These are phyloP conservation scores for Asterella californica DNA, from an alignment of 225 moss, liverwort and hornwort genomes.

Conservation along the genomic window DNA sequence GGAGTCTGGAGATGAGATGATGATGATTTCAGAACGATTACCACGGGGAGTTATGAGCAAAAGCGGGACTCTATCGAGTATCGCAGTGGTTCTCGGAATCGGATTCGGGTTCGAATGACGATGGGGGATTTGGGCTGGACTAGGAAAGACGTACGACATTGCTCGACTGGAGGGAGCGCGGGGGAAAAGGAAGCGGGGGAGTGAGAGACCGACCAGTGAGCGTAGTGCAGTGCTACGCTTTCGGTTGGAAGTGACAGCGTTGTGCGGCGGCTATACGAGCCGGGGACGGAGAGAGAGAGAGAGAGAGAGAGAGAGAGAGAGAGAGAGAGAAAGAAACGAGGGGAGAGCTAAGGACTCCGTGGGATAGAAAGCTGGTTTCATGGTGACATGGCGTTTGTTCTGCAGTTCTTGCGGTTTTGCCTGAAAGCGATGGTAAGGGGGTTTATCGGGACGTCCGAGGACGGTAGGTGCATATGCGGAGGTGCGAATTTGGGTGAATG, in stretches of 20 bases:
- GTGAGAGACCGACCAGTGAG: not conserved
- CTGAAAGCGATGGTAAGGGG: not conserved
- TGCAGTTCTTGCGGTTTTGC: not conserved
- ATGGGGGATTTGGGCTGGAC: conserved; percentile 2
- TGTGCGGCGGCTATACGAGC: not conserved
- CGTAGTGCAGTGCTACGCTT: not conserved
- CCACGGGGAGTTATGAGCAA: conserved; percentile 13
- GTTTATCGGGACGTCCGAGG: not conserved
- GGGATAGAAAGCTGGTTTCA: not conserved
- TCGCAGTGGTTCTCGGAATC: not conserved
- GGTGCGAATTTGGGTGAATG: not conserved
- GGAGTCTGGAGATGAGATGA: conserved; percentile 1
- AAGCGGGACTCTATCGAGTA: conserved; percentile 15
- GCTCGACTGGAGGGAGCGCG: not conserved
- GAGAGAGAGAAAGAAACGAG: not conserved
- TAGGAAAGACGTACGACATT: conserved; percentile 1
- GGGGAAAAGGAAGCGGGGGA: not conserved
- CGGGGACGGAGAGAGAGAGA: not conserved
- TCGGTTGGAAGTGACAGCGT: not conserved
- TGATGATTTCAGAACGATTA: not conserved
- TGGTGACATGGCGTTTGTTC: not conserved
- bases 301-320: not conserved
- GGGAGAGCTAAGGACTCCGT: not conserved
- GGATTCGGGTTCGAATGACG: conserved; percentile 7
- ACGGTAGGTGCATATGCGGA: not conserved